Conservation (phyloP, 768 basidiomycete genomes). For the Gelatoporia subvermispora region DNA sequence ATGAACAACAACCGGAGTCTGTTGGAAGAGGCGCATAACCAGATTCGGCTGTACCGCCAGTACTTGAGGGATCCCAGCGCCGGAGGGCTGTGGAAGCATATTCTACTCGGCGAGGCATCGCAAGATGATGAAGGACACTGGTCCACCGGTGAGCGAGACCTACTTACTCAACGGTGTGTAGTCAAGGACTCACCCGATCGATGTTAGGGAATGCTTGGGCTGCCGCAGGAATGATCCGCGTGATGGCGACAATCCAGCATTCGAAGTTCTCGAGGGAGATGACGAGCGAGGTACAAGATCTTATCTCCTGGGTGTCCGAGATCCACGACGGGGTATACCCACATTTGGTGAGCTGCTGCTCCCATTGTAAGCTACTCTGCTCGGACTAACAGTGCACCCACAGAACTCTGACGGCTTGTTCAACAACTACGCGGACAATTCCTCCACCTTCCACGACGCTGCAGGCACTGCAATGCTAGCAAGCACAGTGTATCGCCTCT, state of each 20-base stretch:
- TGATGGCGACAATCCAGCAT: slow-evolving; percentile 65
- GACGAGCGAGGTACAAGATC: slow-evolving; percentile 47
- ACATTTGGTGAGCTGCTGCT: slow-evolving; percentile 41
- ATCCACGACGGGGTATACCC: slow-evolving; percentile 71
- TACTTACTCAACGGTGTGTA: neutral
- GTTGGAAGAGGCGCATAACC: slow-evolving; percentile 51
- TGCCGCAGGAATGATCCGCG: slow-evolving; percentile 81
- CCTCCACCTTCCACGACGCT: slow-evolving; percentile 64
- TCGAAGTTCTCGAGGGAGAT: slow-evolving; percentile 51
- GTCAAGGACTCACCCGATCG: neutral
- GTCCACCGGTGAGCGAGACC: slow-evolving; percentile 71
- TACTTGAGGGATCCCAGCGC: slow-evolving; percentile 51
- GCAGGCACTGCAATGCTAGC: slow-evolving; percentile 73
- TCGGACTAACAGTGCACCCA: too few relatives aligned
- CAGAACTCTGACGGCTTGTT: slow-evolving; percentile 52
- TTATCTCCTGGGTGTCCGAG: slow-evolving; percentile 65
- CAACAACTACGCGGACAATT: slow-evolving; percentile 65
- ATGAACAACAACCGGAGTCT: slow-evolving; percentile 52
- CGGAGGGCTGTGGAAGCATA: slow-evolving; percentile 70
- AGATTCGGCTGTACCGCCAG: slow-evolving; percentile 61
- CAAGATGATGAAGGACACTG: slow-evolving; percentile 64
- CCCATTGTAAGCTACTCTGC: neutral
- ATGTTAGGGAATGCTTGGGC: slow-evolving; percentile 81
- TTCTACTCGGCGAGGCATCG: slow-evolving; percentile 47
- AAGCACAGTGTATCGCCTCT: slow-evolving; percentile 68